These are phyloP conservation scores for Claviceps pazoutovae DNA, from an alignment of 2,329 filamentous ascomycete genomes.

Conservation along the genomic window DNA sequence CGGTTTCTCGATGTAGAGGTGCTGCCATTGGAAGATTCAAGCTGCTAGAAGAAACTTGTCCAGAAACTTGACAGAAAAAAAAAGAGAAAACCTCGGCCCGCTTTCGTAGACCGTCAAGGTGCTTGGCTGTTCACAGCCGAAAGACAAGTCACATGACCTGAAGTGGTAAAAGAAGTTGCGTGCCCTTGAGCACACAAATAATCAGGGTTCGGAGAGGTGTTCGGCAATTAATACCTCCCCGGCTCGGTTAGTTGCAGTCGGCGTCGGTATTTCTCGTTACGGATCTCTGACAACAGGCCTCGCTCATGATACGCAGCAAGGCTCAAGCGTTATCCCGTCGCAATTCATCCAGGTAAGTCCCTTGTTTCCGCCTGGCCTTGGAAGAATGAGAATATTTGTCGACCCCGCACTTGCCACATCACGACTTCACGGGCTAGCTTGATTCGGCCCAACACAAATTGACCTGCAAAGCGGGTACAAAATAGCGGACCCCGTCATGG, in stretches of 20 bases:
- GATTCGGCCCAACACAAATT: conserved; percentile 1
- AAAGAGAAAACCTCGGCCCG: not conserved
- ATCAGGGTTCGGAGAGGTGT: not conserved
- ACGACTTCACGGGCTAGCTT: not conserved
- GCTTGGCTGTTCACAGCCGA: not conserved
- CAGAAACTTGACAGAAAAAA: not conserved
- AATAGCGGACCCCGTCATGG: not conserved
- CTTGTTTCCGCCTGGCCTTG: not conserved
- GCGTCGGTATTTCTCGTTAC: not conserved
- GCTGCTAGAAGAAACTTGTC: no score
- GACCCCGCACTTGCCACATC: conserved; percentile 4
- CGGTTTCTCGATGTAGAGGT: no score
- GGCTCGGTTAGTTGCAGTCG: not conserved
- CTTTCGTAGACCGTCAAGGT: conserved; percentile 1
- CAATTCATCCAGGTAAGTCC: not conserved
- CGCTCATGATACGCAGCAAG: no score
- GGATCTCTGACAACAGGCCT: not conserved
- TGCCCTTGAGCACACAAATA: not conserved
- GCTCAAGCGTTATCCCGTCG: not conserved
- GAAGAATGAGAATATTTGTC: not conserved
- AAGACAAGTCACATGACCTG: not conserved
- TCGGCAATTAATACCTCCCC: not conserved
- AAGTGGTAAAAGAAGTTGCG: not conserved
- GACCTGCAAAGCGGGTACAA: not conserved
- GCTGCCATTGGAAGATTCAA: no score